phyloP scores from a whole-genome alignment of 106 monocot species.

The Amphibolis antarctica region DNA sequence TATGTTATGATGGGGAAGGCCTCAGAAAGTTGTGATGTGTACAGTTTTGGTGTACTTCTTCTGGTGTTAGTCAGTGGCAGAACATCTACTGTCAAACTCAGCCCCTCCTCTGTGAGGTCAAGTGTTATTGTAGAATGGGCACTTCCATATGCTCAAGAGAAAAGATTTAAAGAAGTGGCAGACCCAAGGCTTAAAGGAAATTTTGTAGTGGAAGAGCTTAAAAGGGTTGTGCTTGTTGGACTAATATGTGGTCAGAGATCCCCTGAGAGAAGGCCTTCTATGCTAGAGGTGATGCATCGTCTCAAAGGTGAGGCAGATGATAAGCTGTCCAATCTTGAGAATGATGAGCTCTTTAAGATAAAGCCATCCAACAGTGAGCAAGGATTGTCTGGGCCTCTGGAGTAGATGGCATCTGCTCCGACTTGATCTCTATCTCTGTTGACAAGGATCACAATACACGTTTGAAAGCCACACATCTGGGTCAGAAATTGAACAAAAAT shows the following conservation, averaged over 20 bases:
- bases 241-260: conserved; percentile 28
- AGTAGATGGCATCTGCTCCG: background rate
- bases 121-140: conserved; percentile 38
- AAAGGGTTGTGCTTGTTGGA: conserved; percentile 40
- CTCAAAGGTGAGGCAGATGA: conserved; percentile 18
- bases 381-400: background rate
- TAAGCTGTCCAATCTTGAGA: conserved; percentile 14
- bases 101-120: conserved; percentile 7
- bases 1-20: conserved; percentile 47
- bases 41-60: conserved; percentile 49
- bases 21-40: conserved; percentile 54
- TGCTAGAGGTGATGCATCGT: conserved; percentile 17
- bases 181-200: conserved; percentile 36
- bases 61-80: conserved; percentile 47
- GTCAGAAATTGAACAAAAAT: background rate
- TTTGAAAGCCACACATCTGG: background rate
- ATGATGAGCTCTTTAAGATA: conserved; percentile 12
- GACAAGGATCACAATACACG: conserved; percentile 1
- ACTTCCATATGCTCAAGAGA: conserved; percentile 31
- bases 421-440: conserved; percentile 4
- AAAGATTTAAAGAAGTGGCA: conserved; percentile 29
- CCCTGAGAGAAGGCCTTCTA: conserved; percentile 36
- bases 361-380: background rate
- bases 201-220: conserved; percentile 24
- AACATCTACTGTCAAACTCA: conserved; percentile 33